phyloP scores from a whole-genome alignment of 2,329 filamentous ascomycete genomes.

The Paraphaeosphaeria sporulosa region DNA sequence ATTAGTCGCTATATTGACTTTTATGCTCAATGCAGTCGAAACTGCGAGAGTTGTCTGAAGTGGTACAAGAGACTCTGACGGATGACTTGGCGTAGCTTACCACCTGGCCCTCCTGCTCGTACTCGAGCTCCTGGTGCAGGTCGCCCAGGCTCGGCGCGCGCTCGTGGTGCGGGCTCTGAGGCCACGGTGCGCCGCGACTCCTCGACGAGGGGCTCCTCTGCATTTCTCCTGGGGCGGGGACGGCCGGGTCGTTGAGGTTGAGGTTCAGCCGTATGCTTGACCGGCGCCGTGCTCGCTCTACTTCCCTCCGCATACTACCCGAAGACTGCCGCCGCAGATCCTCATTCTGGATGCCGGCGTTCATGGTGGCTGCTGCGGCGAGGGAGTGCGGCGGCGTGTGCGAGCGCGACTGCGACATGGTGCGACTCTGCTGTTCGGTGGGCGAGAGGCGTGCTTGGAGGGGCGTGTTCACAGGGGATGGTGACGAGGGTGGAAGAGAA shows the following conservation, averaged over 20 bases:
- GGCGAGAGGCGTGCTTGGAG: constrained; percentile 28
- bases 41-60: not conserved
- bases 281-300: constrained; percentile 64
- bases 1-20: not conserved
- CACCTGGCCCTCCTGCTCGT: constrained; percentile 80
- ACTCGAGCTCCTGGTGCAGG: constrained; percentile 80
- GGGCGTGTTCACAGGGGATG: constrained; percentile 35
- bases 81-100: constrained; percentile 52
- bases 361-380: constrained; percentile 78
- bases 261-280: constrained; percentile 77
- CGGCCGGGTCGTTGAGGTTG: constrained; percentile 73
- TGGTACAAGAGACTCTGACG: not conserved
- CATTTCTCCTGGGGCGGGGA: constrained; percentile 76
- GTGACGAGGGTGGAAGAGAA: constrained; percentile 61
- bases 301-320: constrained; percentile 55
- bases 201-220: constrained; percentile 53
- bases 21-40: no score
- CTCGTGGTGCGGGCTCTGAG: constrained; percentile 67
- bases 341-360: constrained; percentile 75
- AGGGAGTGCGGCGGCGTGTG: constrained; percentile 74
- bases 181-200: constrained; percentile 40
- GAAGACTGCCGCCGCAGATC: constrained; percentile 58
- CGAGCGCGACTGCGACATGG: constrained; percentile 58
- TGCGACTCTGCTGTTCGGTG: constrained; percentile 48
- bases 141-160: constrained; percentile 76